Conservation (phyloP, 2,329 filamentous ascomycete genomes). For the Ceratocystis papillata region DNA sequence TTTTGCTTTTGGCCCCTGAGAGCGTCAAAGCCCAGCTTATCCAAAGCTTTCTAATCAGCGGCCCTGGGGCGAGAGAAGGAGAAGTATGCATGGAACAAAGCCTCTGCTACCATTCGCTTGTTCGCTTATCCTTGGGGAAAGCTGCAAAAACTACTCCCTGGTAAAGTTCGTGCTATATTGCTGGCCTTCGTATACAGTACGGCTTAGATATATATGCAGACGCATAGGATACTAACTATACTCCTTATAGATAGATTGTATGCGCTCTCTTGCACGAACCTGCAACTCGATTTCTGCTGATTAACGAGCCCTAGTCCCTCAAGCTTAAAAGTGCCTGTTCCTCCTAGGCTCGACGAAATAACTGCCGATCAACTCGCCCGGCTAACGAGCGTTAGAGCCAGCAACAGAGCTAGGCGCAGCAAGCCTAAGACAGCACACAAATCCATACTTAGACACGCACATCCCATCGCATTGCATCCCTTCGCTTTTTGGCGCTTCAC, state of each 20-base stretch:
- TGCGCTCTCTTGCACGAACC: too few species aligned
- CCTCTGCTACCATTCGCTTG: background rate
- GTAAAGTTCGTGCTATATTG: background rate
- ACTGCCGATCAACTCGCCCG: background rate
- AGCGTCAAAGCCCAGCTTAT: slow-evolving; percentile 8
- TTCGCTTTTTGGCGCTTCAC: background rate
- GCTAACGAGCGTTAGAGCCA: too few species aligned
- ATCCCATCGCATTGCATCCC: background rate
- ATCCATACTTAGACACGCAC: background rate
- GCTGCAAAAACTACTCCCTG: background rate
- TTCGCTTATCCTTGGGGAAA: background rate
- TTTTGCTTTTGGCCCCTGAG: background rate
- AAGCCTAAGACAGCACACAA: background rate
- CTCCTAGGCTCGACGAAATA: background rate
- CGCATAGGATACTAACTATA: background rate
- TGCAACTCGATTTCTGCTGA: background rate
- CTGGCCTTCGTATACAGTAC: background rate
- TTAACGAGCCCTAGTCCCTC: background rate
- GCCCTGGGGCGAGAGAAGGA: background rate
- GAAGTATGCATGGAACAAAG: slow-evolving; percentile 8
- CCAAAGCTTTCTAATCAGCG: slow-evolving; percentile 12
- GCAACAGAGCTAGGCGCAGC: background rate
- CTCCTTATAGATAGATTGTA: too few species aligned
- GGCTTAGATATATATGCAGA: background rate
- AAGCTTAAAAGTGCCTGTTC: background rate